A percentile compares a stretch with the other conserved stretches of the same genome.
phyloP scores from a whole-genome alignment of 371 early-diverging fungal genomes.

The Zancudomyces culisetae region DNA sequence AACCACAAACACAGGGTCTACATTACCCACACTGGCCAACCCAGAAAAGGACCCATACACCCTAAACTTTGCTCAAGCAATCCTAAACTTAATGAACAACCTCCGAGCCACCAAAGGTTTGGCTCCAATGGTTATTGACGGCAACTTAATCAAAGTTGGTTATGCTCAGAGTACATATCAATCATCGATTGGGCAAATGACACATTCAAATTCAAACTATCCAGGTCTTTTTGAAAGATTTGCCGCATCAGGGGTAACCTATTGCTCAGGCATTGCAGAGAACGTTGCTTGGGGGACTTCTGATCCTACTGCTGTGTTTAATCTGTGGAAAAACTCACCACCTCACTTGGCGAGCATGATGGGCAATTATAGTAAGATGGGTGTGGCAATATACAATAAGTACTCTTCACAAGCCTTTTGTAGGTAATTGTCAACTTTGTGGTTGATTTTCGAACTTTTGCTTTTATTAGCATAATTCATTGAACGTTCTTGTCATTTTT shows the following conservation, averaged over 20 bases:
- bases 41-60: no score
- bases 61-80: no score
- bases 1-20: no score
- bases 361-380: neutral
- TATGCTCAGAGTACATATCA: neutral
- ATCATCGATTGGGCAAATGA: neutral
- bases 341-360: conserved; percentile 27
- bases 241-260: neutral
- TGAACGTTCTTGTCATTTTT: no score
- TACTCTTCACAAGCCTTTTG: conserved; percentile 1
- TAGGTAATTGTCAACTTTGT: no score
- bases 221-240: neutral
- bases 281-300: conserved; percentile 25
- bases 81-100: conserved; percentile 1
- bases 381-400: neutral
- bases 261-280: conserved; percentile 9
- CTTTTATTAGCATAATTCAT: no score
- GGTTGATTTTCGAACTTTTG: no score
- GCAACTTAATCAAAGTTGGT: neutral
- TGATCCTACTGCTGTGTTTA: conserved; percentile 11
- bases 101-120: neutral
- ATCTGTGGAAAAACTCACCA: conserved; percentile 24
- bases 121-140: neutral
- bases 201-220: conserved; percentile 1
- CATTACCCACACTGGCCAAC: no score